Percentiles rank a stretch among this genome's conserved stretches.
These are phyloP conservation scores for Ustilago sp. DNA, from an alignment of 1,284 basidiomycete species.

Conservation along the genomic window DNA sequence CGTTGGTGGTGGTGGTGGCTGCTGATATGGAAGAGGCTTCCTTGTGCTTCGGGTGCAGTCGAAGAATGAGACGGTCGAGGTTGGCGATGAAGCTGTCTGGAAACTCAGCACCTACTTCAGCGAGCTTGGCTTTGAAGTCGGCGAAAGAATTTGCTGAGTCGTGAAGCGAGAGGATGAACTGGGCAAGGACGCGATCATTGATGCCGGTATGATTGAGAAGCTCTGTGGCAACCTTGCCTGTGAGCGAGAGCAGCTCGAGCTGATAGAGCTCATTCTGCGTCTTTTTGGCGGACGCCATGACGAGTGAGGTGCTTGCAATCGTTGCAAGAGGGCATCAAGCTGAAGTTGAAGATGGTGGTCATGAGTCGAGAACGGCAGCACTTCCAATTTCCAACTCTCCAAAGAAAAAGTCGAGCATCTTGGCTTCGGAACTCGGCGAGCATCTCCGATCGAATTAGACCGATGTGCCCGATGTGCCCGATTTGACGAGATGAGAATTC, in stretches of 20 bases:
- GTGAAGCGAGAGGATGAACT: slow-evolving; percentile 94
- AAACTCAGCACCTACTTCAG: slow-evolving; percentile 85
- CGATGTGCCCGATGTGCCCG: background rate
- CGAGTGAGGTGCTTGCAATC: slow-evolving; percentile 3
- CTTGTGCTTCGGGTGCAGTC: slow-evolving; percentile 90
- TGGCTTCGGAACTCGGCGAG: slow-evolving; percentile 26
- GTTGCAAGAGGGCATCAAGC: background rate
- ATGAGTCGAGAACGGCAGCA: slow-evolving; percentile 1
- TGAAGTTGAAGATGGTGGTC: slow-evolving; percentile 3
- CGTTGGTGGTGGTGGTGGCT: slow-evolving; percentile 1
- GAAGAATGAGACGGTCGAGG: slow-evolving; percentile 92
- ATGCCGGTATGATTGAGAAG: slow-evolving; percentile 74
- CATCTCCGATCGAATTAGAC: background rate
- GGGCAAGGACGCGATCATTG: slow-evolving; percentile 89
- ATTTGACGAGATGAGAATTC: slow-evolving; percentile 7
- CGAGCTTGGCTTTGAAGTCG: slow-evolving; percentile 85
- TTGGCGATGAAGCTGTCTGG: slow-evolving; percentile 89
- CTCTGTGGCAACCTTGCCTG: slow-evolving; percentile 65
- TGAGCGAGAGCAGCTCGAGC: slow-evolving; percentile 67
- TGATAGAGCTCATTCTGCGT: slow-evolving; percentile 61
- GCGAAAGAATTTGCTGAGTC: slow-evolving; percentile 81
- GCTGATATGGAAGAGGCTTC: slow-evolving; percentile 33
- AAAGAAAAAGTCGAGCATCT: background rate
- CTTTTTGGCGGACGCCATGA: slow-evolving; percentile 18
- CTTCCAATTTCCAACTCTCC: slow-evolving; percentile 11